phyloP scores from a whole-genome alignment of 768 basidiomycete species.

The Sporobolomyces pararoseus region DNA sequence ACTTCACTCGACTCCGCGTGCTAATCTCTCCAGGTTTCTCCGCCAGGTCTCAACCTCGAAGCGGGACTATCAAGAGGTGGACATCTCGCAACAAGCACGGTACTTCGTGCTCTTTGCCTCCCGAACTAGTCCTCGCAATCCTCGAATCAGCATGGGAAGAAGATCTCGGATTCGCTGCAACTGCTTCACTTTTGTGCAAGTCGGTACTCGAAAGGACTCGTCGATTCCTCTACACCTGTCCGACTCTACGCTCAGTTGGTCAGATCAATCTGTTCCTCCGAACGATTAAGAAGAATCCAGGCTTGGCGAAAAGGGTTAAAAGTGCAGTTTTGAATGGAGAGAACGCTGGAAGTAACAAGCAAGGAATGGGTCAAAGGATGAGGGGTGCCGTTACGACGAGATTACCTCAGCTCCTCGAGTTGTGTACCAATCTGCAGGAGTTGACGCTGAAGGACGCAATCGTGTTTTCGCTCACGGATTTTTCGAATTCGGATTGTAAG shows the following conservation, averaged over 20 bases:
- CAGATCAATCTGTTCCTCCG: conserved; percentile 27
- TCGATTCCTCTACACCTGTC: conserved; percentile 13
- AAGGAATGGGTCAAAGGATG: neutral
- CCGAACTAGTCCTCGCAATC: conserved; percentile 24
- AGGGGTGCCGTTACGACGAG: conserved; percentile 21
- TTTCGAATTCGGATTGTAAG: conserved; percentile 3
- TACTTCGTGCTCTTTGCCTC: conserved; percentile 13
- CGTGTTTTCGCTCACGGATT: conserved; percentile 16
- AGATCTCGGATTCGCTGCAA: neutral
- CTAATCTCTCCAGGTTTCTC: neutral
- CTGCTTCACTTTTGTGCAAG: conserved; percentile 13
- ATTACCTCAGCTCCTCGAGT: conserved; percentile 15
- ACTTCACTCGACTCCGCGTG: neutral
- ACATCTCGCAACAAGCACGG: conserved; percentile 12
- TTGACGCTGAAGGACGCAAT: neutral
- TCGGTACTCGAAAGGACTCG: conserved; percentile 15
- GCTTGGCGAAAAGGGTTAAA: neutral
- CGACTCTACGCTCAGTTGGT: neutral
- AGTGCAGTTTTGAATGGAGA: neutral
- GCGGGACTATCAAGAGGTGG: conserved; percentile 7
- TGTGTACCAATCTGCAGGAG: conserved; percentile 1
- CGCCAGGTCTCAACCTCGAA: neutral
- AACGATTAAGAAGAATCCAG: neutral
- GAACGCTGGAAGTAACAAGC: neutral
- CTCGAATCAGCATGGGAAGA: conserved; percentile 5